These are phyloP conservation scores for Nannochloris sp. DNA, from an alignment of 139 green algal species.

Conservation along the genomic window DNA sequence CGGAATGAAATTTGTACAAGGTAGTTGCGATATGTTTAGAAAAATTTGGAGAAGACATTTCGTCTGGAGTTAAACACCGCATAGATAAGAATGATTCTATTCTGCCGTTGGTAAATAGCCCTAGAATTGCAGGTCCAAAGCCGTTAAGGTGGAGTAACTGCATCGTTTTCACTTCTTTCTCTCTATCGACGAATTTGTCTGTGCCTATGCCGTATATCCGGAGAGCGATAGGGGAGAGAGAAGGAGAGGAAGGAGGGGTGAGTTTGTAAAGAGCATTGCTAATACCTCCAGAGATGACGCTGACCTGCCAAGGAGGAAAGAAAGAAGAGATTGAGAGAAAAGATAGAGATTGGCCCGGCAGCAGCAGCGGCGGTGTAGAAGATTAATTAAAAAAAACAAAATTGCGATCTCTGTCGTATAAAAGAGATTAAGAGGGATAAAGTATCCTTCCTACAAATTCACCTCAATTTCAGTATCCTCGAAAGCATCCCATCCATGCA, in stretches of 20 bases:
- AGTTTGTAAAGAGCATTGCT: conserved; percentile 78
- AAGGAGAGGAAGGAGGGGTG: not conserved
- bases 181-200: conserved; percentile 75
- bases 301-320: conserved; percentile 33
- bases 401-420: not conserved
- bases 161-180: conserved; percentile 50
- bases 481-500: conserved; percentile 28
- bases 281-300: conserved; percentile 74
- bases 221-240: conserved; percentile 46
- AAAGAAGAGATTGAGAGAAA: not conserved
- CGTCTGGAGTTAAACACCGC: conserved; percentile 45
- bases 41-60: conserved; percentile 52
- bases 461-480: conserved; percentile 11
- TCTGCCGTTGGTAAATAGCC: conserved; percentile 70
- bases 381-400: not conserved
- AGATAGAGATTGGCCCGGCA: not conserved
- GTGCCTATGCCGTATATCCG: conserved; percentile 87
- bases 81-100: conserved; percentile 69
- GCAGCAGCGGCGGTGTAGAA: not conserved
- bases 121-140: conserved; percentile 79
- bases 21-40: conserved; percentile 49
- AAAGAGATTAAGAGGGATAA: too few relatives aligned
- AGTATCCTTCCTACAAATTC: not conserved
- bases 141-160: conserved; percentile 48
- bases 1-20: conserved; percentile 48